phyloP scores from a whole-genome alignment of 345 rosid genomes.

The Psidium guajava region DNA sequence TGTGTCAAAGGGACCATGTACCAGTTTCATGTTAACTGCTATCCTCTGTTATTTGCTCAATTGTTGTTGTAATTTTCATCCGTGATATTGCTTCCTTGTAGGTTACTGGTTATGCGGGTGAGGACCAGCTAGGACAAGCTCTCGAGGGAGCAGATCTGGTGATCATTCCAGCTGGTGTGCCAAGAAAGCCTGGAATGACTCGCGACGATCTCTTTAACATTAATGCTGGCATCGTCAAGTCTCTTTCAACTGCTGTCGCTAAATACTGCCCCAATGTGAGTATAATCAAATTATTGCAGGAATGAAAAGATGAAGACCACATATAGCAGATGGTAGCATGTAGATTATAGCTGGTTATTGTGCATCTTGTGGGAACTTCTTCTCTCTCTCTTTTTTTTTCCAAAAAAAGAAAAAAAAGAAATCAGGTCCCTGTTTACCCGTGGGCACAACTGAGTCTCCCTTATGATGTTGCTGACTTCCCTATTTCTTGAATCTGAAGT shows the following conservation, averaged over 20 bases:
- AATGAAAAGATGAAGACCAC: not conserved
- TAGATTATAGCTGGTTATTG: not conserved
- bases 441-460: not conserved
- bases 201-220: slow-evolving; percentile 92
- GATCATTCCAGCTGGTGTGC: slow-evolving; percentile 82
- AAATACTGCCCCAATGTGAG: slow-evolving; percentile 76
- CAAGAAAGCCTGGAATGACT: slow-evolving; percentile 91
- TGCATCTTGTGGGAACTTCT: not conserved
- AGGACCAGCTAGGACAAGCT: slow-evolving; percentile 62
- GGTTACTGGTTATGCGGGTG: slow-evolving; percentile 66
- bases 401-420: not conserved
- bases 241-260: slow-evolving; percentile 59
- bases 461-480: not conserved
- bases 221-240: slow-evolving; percentile 80
- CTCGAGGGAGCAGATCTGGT: slow-evolving; percentile 69
- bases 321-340: not conserved
- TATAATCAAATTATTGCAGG: not conserved
- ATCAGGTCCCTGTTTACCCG: not conserved
- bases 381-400: not conserved
- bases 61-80: not conserved
- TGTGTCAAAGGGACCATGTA: not conserved
- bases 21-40: not conserved
- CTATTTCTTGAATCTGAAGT: not conserved
- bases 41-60: not conserved
- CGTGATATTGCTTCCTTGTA: slow-evolving; percentile 1